These are phyloP conservation scores for Boletellus deceptivus DNA, from an alignment of 1,284 basidiomycete species.

Conservation along the genomic window DNA sequence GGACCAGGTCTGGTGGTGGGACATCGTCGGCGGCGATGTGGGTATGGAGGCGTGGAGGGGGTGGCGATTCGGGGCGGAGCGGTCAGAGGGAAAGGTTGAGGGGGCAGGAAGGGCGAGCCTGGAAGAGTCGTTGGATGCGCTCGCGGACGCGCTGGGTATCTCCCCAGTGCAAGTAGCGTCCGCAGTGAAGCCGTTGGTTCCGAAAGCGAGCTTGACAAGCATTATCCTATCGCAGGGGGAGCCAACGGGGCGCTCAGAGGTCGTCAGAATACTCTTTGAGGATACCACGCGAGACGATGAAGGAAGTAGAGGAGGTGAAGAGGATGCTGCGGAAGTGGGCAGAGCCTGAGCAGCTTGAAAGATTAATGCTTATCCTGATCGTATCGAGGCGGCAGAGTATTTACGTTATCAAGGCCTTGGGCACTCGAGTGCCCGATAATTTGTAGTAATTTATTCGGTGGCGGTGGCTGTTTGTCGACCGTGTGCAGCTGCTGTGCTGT, in stretches of 20 bases:
- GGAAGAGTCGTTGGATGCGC: conserved; percentile 53
- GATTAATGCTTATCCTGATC: neutral
- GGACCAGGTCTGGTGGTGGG: conserved; percentile 30
- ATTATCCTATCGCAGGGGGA: conserved; percentile 37
- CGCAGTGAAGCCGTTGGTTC: conserved; percentile 57
- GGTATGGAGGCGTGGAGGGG: neutral
- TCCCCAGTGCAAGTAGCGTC: conserved; percentile 56
- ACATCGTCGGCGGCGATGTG: conserved; percentile 6
- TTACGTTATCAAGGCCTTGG: too few species aligned
- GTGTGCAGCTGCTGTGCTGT: too few species aligned
- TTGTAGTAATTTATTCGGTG: too few species aligned
- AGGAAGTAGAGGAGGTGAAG: too few species aligned
- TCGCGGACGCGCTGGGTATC: conserved; percentile 62
- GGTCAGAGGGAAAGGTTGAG: neutral
- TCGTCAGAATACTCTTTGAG: conserved; percentile 40
- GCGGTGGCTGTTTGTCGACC: too few species aligned
- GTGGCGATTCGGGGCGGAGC: neutral
- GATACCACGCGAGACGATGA: neutral
- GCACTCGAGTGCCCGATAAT: too few species aligned
- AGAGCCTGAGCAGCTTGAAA: neutral
- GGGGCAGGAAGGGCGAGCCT: conserved; percentile 2
- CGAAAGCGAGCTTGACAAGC: conserved; percentile 55
- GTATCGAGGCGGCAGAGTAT: too few species aligned
- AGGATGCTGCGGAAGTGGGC: neutral
- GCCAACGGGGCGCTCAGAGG: conserved; percentile 40